phyloP scores from a whole-genome alignment of 306 rosid genomes.

The Coriaria nepalensis region DNA sequence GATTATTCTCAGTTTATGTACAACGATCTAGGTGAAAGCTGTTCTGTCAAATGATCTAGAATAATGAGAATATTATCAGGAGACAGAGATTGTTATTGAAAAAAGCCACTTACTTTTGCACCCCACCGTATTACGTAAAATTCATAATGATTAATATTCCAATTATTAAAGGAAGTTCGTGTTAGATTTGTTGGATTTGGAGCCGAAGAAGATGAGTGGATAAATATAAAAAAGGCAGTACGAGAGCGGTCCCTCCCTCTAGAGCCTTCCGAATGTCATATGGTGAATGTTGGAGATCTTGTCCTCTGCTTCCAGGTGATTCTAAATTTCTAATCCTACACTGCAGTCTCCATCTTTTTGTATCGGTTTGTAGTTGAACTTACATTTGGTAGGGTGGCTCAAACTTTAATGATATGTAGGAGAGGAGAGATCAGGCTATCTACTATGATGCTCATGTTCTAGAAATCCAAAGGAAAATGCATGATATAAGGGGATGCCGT shows the following conservation, averaged over 20 bases:
- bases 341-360: neutral
- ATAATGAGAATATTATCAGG: too few species aligned
- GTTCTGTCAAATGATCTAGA: too few species aligned
- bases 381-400: slow-evolving; percentile 9
- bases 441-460: slow-evolving; percentile 69
- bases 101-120: too few species aligned
- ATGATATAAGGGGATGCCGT: slow-evolving; percentile 93
- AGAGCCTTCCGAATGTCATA: slow-evolving; percentile 56
- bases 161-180: slow-evolving; percentile 80
- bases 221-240: slow-evolving; percentile 46
- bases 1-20: neutral
- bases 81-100: too few species aligned
- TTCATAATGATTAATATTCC: slow-evolving; percentile 33
- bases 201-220: slow-evolving; percentile 91
- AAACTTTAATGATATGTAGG: slow-evolving; percentile 24
- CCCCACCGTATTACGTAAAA: too few species aligned
- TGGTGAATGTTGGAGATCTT: slow-evolving; percentile 54
- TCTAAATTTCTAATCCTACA: neutral
- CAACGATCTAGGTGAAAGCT: too few species aligned
- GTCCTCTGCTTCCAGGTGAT: slow-evolving; percentile 89
- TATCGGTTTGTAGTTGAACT: slow-evolving; percentile 3
- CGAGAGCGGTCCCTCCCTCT: slow-evolving; percentile 79
- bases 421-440: slow-evolving; percentile 77
- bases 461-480: slow-evolving; percentile 72
- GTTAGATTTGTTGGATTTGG: slow-evolving; percentile 92